A percentile compares a stretch with the other conserved stretches of the same genome.
These are phyloP conservation scores for Ramularia collo-cygni DNA, from an alignment of 2,329 filamentous ascomycete genomes.

Conservation along the genomic window DNA sequence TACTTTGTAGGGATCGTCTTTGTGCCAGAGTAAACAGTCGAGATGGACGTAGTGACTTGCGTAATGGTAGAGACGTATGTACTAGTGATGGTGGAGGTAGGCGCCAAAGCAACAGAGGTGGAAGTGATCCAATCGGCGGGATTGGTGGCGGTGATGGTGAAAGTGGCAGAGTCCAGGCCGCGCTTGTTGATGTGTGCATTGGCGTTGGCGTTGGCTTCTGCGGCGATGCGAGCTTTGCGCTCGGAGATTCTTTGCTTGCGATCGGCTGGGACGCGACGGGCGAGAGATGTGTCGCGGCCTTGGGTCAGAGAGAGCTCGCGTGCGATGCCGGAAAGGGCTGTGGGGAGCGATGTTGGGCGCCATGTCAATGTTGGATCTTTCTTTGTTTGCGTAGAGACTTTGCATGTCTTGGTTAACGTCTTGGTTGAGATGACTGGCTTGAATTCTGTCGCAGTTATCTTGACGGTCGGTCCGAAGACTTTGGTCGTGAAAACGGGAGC, in stretches of 20 bases:
- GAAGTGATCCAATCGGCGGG: slow-evolving; percentile 24
- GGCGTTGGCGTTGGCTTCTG: neutral
- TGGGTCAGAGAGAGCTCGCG: slow-evolving; percentile 3
- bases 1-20: slow-evolving; percentile 1
- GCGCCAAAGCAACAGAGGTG: slow-evolving; percentile 5
- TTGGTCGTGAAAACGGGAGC: slow-evolving; percentile 18
- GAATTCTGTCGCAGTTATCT: slow-evolving; percentile 12
- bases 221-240: slow-evolving; percentile 23
- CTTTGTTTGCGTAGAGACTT: slow-evolving; percentile 18
- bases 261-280: slow-evolving; percentile 5
- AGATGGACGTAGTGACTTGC: slow-evolving; percentile 9
- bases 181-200: slow-evolving; percentile 23
- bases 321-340: slow-evolving; percentile 11
- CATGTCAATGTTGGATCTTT: slow-evolving; percentile 21
- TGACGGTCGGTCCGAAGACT: slow-evolving; percentile 25
- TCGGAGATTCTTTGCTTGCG: slow-evolving; percentile 19
- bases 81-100: slow-evolving; percentile 3
- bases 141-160: slow-evolving; percentile 28
- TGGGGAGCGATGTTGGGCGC: slow-evolving; percentile 18
- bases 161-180: slow-evolving; percentile 28
- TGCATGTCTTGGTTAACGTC: slow-evolving; percentile 30
- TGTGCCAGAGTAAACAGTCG: slow-evolving; percentile 2
- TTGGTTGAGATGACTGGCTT: slow-evolving; percentile 17
- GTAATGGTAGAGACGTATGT: slow-evolving; percentile 7
- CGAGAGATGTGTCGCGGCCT: slow-evolving; percentile 1